Evolutionary conservation across 2,329 filamentous ascomycete species (phyloP).

Genomic region (Escovopsis weberi): DNA sequence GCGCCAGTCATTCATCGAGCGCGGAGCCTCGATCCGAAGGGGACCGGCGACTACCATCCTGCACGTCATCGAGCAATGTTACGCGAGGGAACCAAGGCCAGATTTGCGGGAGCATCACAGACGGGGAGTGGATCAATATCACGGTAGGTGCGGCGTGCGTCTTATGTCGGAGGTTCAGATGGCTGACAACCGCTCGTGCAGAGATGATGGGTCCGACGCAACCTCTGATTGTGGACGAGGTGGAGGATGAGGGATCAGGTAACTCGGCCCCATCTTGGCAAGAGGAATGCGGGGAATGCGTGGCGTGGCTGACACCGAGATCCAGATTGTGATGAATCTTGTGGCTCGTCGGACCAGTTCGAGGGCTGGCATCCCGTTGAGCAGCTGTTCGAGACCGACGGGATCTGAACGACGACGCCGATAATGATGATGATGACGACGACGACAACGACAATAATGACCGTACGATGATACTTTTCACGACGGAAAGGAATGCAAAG

Average conservation of each 20-base stretch:
- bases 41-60: constrained; percentile 29
- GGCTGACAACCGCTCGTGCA: constrained; percentile 7
- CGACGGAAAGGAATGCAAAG: too few relatives aligned
- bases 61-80: constrained; percentile 19
- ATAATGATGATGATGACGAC: too few relatives aligned
- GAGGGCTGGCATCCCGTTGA: constrained; percentile 31
- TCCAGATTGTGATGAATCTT: constrained; percentile 41
- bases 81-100: too few relatives aligned
- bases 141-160: too few relatives aligned
- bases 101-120: too few relatives aligned
- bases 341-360: constrained; percentile 38
- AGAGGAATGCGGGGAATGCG: too few relatives aligned
- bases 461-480: too few relatives aligned
- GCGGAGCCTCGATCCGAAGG: constrained; percentile 25
- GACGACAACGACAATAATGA: too few relatives aligned
- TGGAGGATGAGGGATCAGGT: constrained; percentile 46
- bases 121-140: too few relatives aligned
- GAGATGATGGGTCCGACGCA: constrained; percentile 34
- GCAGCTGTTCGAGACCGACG: constrained; percentile 23
- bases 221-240: constrained; percentile 39
- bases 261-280: constrained; percentile 19
- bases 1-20: constrained; percentile 29
- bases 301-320: constrained; percentile 7
- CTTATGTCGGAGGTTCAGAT: not conserved
- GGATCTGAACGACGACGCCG: constrained; percentile 8